Percentiles rank a stretch among this genome's conserved stretches.
phyloP scores from a whole-genome alignment of 2,329 filamentous ascomycete species.

The Pseudogymnoascus sp. region DNA sequence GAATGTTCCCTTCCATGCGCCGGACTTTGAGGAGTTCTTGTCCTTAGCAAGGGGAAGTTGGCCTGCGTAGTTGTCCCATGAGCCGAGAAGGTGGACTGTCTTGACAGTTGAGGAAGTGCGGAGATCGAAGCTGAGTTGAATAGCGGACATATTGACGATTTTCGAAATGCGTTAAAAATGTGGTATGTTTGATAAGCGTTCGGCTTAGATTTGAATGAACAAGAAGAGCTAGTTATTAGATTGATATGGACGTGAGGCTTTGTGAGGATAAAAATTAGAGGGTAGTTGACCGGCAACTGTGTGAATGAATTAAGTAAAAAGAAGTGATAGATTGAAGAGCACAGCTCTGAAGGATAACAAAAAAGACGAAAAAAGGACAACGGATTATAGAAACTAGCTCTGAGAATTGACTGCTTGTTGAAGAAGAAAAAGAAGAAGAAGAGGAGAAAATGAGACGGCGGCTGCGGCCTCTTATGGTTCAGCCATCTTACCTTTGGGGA shows the following conservation, averaged over 20 bases:
- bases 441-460: constrained; percentile 20
- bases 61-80: constrained; percentile 94
- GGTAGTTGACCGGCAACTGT: constrained; percentile 48
- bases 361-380: constrained; percentile 44
- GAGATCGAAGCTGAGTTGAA: constrained; percentile 93
- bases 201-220: constrained; percentile 32
- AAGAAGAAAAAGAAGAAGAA: constrained; percentile 36
- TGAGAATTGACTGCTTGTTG: constrained; percentile 58
- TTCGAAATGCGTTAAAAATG: constrained; percentile 25
- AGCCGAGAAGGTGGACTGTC: constrained; percentile 94
- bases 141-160: constrained; percentile 63
- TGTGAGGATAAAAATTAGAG: constrained; percentile 48
- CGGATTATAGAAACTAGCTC: constrained; percentile 40
- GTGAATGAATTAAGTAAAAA: constrained; percentile 26
- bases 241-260: constrained; percentile 31
- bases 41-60: constrained; percentile 94
- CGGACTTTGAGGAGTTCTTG: constrained; percentile 72
- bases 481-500: constrained; percentile 12
- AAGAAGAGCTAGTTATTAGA: constrained; percentile 31
- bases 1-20: constrained; percentile 94
- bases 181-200: constrained; percentile 29
- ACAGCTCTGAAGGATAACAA: constrained; percentile 45
- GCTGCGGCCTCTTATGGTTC: constrained; percentile 26
- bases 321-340: constrained; percentile 39
- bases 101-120: constrained; percentile 95